These are phyloP conservation scores for Crithidia expoeki DNA, from an alignment of 208 protist genomes.

Conservation along the genomic window DNA sequence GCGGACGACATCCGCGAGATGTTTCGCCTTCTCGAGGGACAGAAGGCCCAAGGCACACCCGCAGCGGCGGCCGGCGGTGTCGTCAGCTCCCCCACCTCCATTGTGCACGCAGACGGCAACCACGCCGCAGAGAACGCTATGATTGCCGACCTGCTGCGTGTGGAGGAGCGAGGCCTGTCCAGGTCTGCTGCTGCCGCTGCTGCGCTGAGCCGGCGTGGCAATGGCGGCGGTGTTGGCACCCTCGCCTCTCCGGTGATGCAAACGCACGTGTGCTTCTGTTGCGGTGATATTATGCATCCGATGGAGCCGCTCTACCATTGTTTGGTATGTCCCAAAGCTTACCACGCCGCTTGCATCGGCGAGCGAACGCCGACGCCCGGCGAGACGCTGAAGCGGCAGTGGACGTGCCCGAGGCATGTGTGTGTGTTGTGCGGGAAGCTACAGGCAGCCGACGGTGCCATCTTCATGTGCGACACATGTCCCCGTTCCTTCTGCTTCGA, in stretches of 20 bases:
- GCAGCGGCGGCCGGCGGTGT: not conserved
- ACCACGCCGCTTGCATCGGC: constrained; percentile 79
- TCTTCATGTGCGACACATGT: constrained; percentile 87
- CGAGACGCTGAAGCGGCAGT: constrained; percentile 46
- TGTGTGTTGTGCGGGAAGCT: constrained; percentile 70
- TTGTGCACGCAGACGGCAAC: not conserved
- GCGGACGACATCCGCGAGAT: constrained; percentile 62
- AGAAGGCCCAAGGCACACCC: constrained; percentile 5
- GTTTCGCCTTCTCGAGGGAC: constrained; percentile 39
- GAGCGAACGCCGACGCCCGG: constrained; percentile 40
- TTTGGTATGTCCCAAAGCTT: constrained; percentile 78
- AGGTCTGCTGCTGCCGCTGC: constrained; percentile 9
- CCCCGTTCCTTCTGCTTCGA: constrained; percentile 87
- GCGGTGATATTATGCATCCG: constrained; percentile 75
- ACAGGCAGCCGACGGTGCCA: constrained; percentile 64
- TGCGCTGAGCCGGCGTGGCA: not conserved
- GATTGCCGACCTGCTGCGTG: constrained; percentile 50
- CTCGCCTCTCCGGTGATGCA: constrained; percentile 22
- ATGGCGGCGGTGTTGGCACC: not conserved
- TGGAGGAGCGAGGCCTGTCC: constrained; percentile 49
- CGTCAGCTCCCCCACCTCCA: constrained; percentile 5
- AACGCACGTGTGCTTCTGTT: constrained; percentile 75
- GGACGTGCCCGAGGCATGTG: constrained; percentile 77
- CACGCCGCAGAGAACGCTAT: constrained; percentile 45
- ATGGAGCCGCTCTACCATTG: constrained; percentile 87